Base-by-base conservation (phyloP, 352 stramenopile genomes). In the Phytopythium ostracodes region DNA sequence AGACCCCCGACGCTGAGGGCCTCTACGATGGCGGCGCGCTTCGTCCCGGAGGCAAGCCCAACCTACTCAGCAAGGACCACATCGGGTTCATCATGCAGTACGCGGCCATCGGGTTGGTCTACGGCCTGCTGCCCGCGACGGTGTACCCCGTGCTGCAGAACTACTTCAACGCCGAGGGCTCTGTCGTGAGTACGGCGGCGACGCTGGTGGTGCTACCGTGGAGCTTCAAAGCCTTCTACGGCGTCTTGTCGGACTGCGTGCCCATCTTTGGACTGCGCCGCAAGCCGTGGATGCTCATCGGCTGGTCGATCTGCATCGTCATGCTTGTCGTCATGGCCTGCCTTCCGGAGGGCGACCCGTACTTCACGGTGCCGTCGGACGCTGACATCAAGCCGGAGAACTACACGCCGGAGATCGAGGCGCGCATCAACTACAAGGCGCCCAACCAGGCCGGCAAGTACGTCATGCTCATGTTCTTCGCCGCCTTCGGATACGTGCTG, bases 151-250 rank as follows among this genome's bases (percentile, higher is more conserved):
- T 75, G 57, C 33, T 75, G 14, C 64, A 75, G 55, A 56, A 69
- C 25, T 75, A 69, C 42, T 22, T 75, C 31, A 76, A 76, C 38
- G 52, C 64, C 25, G 69, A 65, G 42, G 50, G 63, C 2, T 57
- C 60, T 4, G 62, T 67, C 77, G 85, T 62, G 84, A 87, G 43
- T n/a, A n/a, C n/a, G 7, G 65, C 64, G 3, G 36, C 29, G 12
- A 63, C 57, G 46, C 22, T 88, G 20, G 65, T 91, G 8, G 70
- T 73, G 54, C 65, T 92, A 2, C 77, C 73, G 36, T 92, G 72
- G 72, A 59, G 51, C 31, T 72, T 72, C 66, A 72, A 72, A 57
- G 59, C 44, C 25, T 72, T 72, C 62, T 72, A 69, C 47, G 66
- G 66, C 42, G 62, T 69, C 7, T 7, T 72, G 3, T 66, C 66